Conservation (phyloP, 2,329 filamentous ascomycete species). For the Emergomyces pasteurianus region DNA sequence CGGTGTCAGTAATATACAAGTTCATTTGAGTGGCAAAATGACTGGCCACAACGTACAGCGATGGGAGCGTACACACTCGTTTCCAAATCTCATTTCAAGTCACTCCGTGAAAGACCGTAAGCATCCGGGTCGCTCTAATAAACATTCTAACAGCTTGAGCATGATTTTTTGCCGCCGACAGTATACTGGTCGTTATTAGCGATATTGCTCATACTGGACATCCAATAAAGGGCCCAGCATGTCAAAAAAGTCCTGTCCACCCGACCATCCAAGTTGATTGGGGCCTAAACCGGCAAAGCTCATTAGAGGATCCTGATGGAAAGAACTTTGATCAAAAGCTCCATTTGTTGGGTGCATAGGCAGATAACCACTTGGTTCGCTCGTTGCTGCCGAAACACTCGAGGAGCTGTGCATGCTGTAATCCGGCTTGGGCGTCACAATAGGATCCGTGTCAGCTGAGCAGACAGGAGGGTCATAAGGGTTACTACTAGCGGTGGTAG, state of each 20-base stretch:
- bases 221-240: conserved; percentile 14
- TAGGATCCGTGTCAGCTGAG: not conserved
- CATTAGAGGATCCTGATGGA: conserved; percentile 13
- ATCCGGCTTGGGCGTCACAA: not conserved
- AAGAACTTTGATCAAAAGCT: conserved; percentile 3
- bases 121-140: not conserved
- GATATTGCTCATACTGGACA: conserved; percentile 14
- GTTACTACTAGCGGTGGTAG: not conserved
- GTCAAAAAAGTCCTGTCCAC: conserved; percentile 15
- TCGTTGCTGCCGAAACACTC: not conserved
- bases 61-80: not conserved
- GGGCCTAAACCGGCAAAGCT: conserved; percentile 13
- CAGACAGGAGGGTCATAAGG: not conserved
- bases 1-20: not conserved
- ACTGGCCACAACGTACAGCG: not conserved
- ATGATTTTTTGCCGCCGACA: no score
- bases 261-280: conserved; percentile 14
- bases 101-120: no score
- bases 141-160: not conserved
- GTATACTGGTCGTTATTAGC: not conserved
- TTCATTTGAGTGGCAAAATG: not conserved
- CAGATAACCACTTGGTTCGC: not conserved
- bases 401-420: not conserved
- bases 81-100: not conserved
- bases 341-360: conserved; percentile 3